Evolutionary conservation across 2,329 filamentous ascomycete genomes (phyloP).

Genomic region (Diaporthe humulicola): DNA sequence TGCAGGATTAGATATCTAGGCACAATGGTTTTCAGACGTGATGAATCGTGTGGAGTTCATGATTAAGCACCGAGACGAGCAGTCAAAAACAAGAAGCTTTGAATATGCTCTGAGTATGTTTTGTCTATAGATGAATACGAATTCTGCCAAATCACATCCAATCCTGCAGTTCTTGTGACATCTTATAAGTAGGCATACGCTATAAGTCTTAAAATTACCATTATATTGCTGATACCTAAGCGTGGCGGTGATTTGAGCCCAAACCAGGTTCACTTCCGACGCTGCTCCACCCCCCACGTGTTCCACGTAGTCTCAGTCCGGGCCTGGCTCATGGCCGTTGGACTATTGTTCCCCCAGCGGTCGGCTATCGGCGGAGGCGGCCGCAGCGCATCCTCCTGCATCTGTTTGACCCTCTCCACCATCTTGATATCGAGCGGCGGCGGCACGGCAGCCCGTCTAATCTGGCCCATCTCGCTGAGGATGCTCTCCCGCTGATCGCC

Average conservation of each 20-base stretch:
- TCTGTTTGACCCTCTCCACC: conserved; percentile 14
- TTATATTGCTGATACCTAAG: not conserved
- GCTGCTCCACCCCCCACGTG: conserved; percentile 20
- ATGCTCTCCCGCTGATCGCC: conserved; percentile 22
- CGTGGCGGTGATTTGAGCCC: not conserved
- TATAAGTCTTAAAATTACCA: not conserved
- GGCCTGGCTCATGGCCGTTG: conserved; percentile 20
- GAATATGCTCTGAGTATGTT: no score
- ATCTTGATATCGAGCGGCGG: conserved; percentile 23
- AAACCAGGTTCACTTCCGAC: not conserved
- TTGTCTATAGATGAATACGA: not conserved
- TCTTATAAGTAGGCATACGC: not conserved
- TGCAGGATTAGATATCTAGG: not conserved
- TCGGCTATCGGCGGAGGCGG: conserved; percentile 18
- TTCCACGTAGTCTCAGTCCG: conserved; percentile 24
- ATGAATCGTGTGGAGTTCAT: not conserved
- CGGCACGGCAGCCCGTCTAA: conserved; percentile 19
- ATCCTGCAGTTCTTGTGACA: not conserved
- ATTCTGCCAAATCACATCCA: not conserved
- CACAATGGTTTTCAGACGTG: not conserved
- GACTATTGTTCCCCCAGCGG: not conserved
- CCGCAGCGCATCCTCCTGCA: conserved; percentile 11
- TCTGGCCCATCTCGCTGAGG: conserved; percentile 32
- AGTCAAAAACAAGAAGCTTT: not conserved
- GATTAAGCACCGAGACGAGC: not conserved